Evolutionary conservation across 306 rosid genomes (phyloP), one percentile per base, ranked within the genome.

Genomic region (Psophocarpus tetragonolobus): DNA sequence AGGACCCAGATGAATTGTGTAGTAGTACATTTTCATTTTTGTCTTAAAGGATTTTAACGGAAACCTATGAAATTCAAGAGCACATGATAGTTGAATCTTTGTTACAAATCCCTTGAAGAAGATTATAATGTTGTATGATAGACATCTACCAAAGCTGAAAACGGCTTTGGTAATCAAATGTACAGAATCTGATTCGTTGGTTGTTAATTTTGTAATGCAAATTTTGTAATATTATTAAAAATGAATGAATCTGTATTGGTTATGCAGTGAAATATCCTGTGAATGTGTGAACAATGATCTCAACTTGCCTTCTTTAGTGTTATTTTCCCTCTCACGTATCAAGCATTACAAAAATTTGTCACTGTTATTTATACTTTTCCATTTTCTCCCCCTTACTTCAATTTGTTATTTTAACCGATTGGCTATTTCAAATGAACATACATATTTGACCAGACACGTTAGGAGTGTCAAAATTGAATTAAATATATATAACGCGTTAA

Each of bases 1-100:
- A 12, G 98, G 98, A 64, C 98, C 98, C 32, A 83, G 98, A 68
- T 94, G 91, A 91, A 65, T 54, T 27, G 62, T 74, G 33, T 12
- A 35, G 35, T 23, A 14, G 10, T 47, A 38, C 35, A 41, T 24
- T 69, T 60, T 84, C 18, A 1, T 36, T 41, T 42, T 10, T n/a
- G 17, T 73, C 24, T 39, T 12, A 4, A 6, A 62, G 39, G 53
- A 12, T 64, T 80, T 39, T 24, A 73, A 74, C 61, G 80, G 68
- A 74, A 75, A 78, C 35, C 58, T 63, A 76, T 82, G 80, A 78
- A 73, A 53, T 79, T 74, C 66, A 82, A 84, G 83, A 81, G 73
- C 47, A 42, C 66, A 45, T 83, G 56, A 76, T 82, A 87, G 87
- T 66, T 81, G 82, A 92, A 66, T 82, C 85, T 79, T 8, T 50